Conservation (phyloP, 352 stramenopile genomes). For the Albugo candida region DNA sequence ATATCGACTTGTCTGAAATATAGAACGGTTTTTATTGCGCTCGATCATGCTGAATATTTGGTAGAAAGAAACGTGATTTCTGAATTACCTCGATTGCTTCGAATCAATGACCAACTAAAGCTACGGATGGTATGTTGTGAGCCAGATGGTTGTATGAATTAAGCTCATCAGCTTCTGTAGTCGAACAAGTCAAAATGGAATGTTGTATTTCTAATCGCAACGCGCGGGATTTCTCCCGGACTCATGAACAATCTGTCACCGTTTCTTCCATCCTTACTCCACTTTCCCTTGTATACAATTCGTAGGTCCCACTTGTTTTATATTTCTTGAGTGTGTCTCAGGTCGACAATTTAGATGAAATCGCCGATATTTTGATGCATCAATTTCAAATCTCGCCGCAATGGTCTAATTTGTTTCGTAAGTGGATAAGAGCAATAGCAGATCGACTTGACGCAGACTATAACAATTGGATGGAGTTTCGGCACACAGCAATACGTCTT, state of each 20-base stretch:
- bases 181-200: conserved; percentile 31
- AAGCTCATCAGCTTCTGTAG: neutral
- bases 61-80: neutral
- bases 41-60: neutral
- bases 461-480: conserved; percentile 49
- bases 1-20: too few species aligned
- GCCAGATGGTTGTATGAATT: conserved; percentile 4
- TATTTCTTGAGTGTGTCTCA: neutral
- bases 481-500: conserved; percentile 25
- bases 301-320: conserved; percentile 9
- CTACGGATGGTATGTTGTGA: conserved; percentile 31
- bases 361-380: conserved; percentile 35
- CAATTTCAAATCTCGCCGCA: conserved; percentile 21
- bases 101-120: conserved; percentile 47
- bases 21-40: too few species aligned
- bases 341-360: conserved; percentile 13
- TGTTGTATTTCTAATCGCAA: conserved; percentile 38
- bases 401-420: conserved; percentile 21
- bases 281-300: conserved; percentile 34
- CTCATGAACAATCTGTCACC: conserved; percentile 33
- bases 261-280: conserved; percentile 30
- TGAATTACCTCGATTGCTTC: conserved; percentile 15
- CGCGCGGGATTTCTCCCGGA: conserved; percentile 37
- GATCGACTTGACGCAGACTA: conserved; percentile 22
- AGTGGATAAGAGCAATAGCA: conserved; percentile 30